phyloP scores from a whole-genome alignment of 78 protist genomes.

The Capsaspora owczarzaki region DNA sequence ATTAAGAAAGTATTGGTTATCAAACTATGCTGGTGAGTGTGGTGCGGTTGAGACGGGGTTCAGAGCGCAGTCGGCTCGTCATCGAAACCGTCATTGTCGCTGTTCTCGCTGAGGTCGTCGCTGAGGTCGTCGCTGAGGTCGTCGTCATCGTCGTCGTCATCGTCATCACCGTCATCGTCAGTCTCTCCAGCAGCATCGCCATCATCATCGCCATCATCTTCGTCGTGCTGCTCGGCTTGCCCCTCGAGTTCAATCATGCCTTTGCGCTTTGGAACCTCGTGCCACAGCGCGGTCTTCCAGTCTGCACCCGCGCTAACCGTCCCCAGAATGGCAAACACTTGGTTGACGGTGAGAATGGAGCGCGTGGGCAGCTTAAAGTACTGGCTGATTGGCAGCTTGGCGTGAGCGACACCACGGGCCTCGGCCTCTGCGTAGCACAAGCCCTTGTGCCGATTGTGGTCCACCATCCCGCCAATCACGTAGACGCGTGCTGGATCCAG shows the following conservation, averaged over 20 bases:
- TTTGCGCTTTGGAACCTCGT: slow-evolving; percentile 51
- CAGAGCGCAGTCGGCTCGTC: too few species aligned
- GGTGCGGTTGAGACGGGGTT: too few species aligned
- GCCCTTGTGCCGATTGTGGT: slow-evolving; percentile 63
- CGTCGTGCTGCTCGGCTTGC: too few species aligned
- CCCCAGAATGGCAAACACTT: slow-evolving; percentile 54
- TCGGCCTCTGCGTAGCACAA: slow-evolving; percentile 28
- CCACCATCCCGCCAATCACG: slow-evolving; percentile 68
- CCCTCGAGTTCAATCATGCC: neutral
- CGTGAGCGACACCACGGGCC: slow-evolving; percentile 40
- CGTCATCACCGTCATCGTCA: slow-evolving; percentile 7
- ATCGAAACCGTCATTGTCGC: too few species aligned
- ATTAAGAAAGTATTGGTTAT: too few species aligned
- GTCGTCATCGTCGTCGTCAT: neutral
- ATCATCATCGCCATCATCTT: slow-evolving; percentile 2
- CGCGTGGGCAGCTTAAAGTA: slow-evolving; percentile 38
- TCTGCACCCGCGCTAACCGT: slow-evolving; percentile 8
- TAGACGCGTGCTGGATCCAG: slow-evolving; percentile 47
- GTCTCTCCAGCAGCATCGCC: slow-evolving; percentile 1
- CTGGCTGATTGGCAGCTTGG: slow-evolving; percentile 55
- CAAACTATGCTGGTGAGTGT: too few species aligned
- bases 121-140: too few species aligned
- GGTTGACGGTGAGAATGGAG: slow-evolving; percentile 57
- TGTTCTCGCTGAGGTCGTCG: too few species aligned
- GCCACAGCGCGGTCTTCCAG: slow-evolving; percentile 47